Conservation (phyloP, 148 eudicot species). For the Linanthus parryae region DNA sequence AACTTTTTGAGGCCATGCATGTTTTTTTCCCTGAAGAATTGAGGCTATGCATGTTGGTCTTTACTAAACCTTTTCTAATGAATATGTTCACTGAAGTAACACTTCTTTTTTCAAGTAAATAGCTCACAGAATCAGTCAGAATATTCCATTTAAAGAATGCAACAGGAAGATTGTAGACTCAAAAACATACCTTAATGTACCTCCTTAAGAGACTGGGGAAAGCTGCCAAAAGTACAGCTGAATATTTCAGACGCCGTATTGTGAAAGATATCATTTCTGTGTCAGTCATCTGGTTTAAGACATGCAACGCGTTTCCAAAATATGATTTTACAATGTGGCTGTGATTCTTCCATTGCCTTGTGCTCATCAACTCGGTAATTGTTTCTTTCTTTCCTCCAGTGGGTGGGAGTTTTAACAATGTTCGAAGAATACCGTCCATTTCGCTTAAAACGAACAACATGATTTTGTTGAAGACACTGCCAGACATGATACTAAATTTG, state of each 20-base stretch:
- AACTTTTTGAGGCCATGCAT: no score
- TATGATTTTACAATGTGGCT: conserved; percentile 85
- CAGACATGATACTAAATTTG: conserved; percentile 72
- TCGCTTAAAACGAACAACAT: conserved; percentile 74
- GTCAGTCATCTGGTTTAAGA: conserved; percentile 94
- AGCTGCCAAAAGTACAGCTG: conserved; percentile 84
- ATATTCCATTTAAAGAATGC: not conserved
- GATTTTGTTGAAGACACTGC: conserved; percentile 82
- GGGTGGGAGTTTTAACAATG: conserved; percentile 61
- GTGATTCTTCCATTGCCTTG: conserved; percentile 72
- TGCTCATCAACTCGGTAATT: conserved; percentile 43
- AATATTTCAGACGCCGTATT: conserved; percentile 57
- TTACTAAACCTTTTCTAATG: no score
- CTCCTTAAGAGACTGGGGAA: conserved; percentile 87
- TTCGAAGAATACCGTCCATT: conserved; percentile 78
- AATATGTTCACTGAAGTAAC: no score
- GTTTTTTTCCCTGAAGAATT: no score
- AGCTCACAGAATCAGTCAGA: no score
- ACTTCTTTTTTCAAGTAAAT: no score
- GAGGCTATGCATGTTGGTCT: no score
- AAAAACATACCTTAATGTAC: conserved; percentile 67
- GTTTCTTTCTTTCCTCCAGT: conserved; percentile 84
- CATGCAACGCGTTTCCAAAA: conserved; percentile 88
- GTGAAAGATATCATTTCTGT: conserved; percentile 76
- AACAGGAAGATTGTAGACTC: conserved; percentile 4